Evolutionary conservation across 768 basidiomycete species (phyloP), one percentile per base, ranked within the genome.

Genomic region (Pulveroboletus ravenelii): DNA sequence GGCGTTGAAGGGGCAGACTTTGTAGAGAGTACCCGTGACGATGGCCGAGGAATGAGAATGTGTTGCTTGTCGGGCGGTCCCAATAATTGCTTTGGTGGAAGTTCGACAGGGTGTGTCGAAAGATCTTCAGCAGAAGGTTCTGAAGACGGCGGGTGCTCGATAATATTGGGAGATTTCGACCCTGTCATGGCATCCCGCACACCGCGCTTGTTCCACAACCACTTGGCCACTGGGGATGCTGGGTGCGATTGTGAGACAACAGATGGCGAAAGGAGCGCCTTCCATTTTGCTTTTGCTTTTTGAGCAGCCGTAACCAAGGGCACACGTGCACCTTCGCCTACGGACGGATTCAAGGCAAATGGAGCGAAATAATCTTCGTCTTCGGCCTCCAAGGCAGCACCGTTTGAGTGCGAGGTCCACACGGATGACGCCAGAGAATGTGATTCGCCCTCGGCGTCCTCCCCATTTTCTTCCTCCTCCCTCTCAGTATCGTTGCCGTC

Each of bases 251-350:
- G 70, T 6, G 75, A 47, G n/a, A 52, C 39, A 30, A 39, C 42
- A 5, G 65, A 34, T 6, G 73, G 67, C 5, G 74, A 72, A 20
- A 80, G 59, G 23, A 84, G 54, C 1, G 77, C 54, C 20, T 79
- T 60, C 77, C 79, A 82, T 60, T 77, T 80, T 36, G 73, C 63
- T 57, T 82, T 84, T 27, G 78, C 81, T 56, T 76, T 80, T 44
- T 75, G 73, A 8, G 75, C 79, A n/a, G 75, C 74, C 17, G 65
- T 47, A 10, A 66, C 59, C 20, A 77, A 51, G 39, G 72, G 72
- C 15, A 70, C 51, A 35, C 74, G 76, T 14, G 64, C 71, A 67
- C 34, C 64, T 59, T 34, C 73, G 60, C 39, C 67, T 36, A 45
- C 48, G 48, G 43, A 66, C 51, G 38, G 64, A 62, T 48, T 69